Evolutionary conservation across 192 early-diverging fungal species (phyloP).

Genomic region (Bifiguratus adelaidae): DNA sequence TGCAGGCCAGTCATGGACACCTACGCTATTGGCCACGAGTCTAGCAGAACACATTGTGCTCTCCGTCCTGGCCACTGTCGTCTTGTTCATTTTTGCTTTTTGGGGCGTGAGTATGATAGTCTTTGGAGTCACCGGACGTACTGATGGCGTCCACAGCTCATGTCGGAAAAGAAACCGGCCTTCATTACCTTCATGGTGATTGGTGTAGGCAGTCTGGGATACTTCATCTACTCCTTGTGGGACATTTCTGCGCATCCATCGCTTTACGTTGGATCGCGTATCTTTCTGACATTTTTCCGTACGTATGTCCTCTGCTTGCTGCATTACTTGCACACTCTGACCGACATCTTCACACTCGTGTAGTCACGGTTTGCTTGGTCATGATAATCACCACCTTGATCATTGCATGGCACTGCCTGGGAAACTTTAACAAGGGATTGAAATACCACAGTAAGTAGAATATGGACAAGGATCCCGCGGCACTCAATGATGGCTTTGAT

Average conservation of each 20-base stretch:
- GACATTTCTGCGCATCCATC: slow-evolving; percentile 35
- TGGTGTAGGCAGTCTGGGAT: slow-evolving; percentile 49
- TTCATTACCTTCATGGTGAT: slow-evolving; percentile 52
- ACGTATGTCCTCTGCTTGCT: slow-evolving; percentile 21
- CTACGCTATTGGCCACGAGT: neutral
- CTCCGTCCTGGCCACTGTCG: slow-evolving; percentile 28
- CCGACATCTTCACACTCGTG: too few species aligned
- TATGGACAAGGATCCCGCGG: too few species aligned
- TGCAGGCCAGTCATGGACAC: neutral
- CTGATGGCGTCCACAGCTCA: slow-evolving; percentile 18
- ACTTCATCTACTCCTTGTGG: slow-evolving; percentile 53
- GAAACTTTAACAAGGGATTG: slow-evolving; percentile 63
- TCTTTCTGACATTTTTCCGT: slow-evolving; percentile 45
- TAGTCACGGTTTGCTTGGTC: slow-evolving; percentile 33
- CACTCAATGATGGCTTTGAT: too few species aligned
- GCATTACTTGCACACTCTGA: slow-evolving; percentile 9
- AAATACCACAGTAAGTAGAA: slow-evolving; percentile 56
- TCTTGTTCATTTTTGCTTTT: slow-evolving; percentile 36
- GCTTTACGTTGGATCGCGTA: slow-evolving; percentile 32
- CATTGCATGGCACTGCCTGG: slow-evolving; percentile 41
- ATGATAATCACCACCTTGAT: slow-evolving; percentile 37
- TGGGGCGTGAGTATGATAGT: slow-evolving; percentile 33
- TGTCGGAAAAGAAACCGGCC: slow-evolving; percentile 33
- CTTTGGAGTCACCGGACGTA: neutral
- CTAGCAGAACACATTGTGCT: slow-evolving; percentile 34